These are phyloP conservation scores for Umbelopsis ramanniana DNA, from an alignment of 192 early-diverging fungal species.

Conservation along the genomic window DNA sequence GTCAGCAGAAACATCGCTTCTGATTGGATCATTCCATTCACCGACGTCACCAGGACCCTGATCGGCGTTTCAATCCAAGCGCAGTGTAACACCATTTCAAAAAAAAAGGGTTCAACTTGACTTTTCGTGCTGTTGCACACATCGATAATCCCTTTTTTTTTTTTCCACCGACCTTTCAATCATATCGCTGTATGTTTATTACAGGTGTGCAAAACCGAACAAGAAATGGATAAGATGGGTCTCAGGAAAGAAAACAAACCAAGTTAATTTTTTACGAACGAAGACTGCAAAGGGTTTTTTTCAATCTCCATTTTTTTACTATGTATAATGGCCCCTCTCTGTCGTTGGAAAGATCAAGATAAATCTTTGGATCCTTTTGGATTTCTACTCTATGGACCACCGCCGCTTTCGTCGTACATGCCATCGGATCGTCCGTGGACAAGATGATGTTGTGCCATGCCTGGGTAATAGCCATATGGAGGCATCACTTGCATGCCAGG, in stretches of 20 bases:
- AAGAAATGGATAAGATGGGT: background rate
- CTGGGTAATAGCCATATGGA: constrained; percentile 6
- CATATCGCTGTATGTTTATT: too few species aligned
- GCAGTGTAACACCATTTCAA: background rate
- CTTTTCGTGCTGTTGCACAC: background rate
- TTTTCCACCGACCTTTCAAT: background rate
- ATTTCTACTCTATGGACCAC: too few species aligned
- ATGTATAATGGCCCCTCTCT: too few species aligned
- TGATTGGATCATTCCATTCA: background rate
- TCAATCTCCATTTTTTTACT: constrained; percentile 1
- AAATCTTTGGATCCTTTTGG: too few species aligned
- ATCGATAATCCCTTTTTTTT: background rate
- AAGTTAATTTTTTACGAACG: background rate
- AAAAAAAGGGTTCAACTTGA: constrained; percentile 10
- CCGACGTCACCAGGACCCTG: constrained; percentile 22
- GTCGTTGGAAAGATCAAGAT: too few species aligned
- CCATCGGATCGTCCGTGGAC: background rate
- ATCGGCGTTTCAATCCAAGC: background rate
- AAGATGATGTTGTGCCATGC: background rate
- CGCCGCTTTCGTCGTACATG: constrained; percentile 5
- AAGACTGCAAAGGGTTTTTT: background rate
- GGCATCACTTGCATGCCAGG: background rate
- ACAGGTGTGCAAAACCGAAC: too few species aligned
- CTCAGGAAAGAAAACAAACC: too few species aligned
- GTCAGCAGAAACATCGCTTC: background rate